phyloP scores from a whole-genome alignment of 148 eudicot species.

The Polygonum maritimum region DNA sequence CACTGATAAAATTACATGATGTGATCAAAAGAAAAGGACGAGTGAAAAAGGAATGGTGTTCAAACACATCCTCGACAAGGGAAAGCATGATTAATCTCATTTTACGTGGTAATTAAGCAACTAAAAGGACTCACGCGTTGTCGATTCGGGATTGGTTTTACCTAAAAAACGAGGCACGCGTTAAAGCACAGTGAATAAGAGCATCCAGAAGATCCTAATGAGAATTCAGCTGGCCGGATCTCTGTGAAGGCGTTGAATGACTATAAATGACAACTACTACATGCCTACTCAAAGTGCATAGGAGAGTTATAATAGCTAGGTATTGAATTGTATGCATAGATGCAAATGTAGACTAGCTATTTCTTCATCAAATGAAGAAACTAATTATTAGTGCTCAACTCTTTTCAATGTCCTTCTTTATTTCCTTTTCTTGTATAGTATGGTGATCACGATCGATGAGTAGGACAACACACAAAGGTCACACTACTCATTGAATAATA shows the following conservation, averaged over 20 bases:
- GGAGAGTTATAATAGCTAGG: too few relatives aligned
- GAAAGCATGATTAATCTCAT: not conserved
- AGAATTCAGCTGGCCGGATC: not conserved
- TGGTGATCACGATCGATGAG: not conserved
- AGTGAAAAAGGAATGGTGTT: not conserved
- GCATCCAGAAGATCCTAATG: not conserved
- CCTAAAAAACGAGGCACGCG: not conserved
- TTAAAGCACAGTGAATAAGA: not conserved
- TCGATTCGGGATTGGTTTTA: not conserved
- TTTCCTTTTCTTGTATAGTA: not conserved
- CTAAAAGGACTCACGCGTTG: not conserved
- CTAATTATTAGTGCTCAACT: not conserved
- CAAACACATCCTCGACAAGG: not conserved
- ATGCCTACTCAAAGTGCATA: not conserved
- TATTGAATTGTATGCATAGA: too few relatives aligned
- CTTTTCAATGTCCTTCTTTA: not conserved
- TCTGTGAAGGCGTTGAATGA: not conserved
- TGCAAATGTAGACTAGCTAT: not conserved
- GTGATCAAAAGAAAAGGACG: constrained; percentile 4
- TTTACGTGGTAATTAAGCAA: not conserved
- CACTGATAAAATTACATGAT: constrained; percentile 4
- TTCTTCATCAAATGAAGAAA: not conserved
- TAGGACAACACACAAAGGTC: not conserved
- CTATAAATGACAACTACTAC: not conserved
- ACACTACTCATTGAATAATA: not conserved